A percentile compares a stretch with the other conserved stretches of the same genome.
Conservation (phyloP, 208 protist species). For the Wallacemonas sp. region DNA sequence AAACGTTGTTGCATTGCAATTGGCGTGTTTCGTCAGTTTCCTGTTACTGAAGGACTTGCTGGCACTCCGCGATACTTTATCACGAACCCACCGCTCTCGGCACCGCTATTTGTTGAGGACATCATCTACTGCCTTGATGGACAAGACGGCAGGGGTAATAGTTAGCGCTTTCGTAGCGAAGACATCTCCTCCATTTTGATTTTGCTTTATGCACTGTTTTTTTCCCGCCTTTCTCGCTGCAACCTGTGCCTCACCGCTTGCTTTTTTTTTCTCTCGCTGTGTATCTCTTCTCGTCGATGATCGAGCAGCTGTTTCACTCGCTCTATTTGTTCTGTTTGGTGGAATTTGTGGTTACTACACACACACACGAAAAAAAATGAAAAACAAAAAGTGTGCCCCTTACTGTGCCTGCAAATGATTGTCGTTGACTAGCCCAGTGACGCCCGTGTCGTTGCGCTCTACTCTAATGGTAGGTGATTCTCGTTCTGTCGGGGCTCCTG, state of each 20-base stretch:
- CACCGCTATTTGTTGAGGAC: conserved; percentile 74
- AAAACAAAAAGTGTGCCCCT: no score
- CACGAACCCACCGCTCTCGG: conserved; percentile 75
- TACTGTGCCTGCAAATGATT: no score
- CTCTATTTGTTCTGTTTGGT: no score
- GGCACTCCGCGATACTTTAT: conserved; percentile 83
- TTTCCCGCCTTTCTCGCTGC: conserved; percentile 17
- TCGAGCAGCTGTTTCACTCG: no score
- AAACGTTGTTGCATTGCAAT: conserved; percentile 75
- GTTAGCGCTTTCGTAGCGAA: conserved; percentile 21
- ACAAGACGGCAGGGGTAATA: not conserved
- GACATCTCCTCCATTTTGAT: no score
- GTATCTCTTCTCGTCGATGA: not conserved
- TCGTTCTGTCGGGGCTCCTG: no score
- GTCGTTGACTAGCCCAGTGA: no score
- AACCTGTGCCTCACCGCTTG: conserved; percentile 12
- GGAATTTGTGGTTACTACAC: no score
- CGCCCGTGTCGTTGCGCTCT: no score
- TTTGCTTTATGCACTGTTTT: conserved; percentile 7
- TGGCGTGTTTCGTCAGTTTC: conserved; percentile 84
- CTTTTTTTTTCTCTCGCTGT: not conserved
- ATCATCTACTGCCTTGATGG: conserved; percentile 85
- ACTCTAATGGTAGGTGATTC: no score
- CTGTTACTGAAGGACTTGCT: conserved; percentile 43
- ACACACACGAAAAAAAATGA: no score